Base-by-base conservation (phyloP, 768 basidiomycete species). In the Mycena venus region DNA sequence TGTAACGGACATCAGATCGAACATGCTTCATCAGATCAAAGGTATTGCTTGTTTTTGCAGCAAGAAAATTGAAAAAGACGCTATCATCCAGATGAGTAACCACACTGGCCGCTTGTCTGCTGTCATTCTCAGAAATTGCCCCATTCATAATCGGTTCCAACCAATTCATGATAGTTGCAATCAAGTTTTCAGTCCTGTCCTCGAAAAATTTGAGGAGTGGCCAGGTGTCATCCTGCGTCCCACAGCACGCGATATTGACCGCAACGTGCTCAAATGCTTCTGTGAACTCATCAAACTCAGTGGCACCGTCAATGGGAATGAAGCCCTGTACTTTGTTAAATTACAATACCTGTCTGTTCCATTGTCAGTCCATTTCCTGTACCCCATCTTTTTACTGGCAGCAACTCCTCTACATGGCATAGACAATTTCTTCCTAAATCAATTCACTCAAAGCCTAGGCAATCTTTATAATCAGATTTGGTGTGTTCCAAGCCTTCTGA, bases 111-210 rank as follows among this genome's bases (percentile, higher is more conserved):
- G 76, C 21, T 58, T 81, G 79, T 68, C 77, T 80, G 4, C 76
- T 75, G 2, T 70, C 77, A 71, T 83, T 84, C 25, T 81, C 74
- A 15, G 82, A 78, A 49, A 89, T 38, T 2, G 85, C 84, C 5
- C 80, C 80, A 51, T 81, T 75, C 15, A 89, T 84, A 32, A 89
- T 79, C 8, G 88, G 88, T 34, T 88, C 85, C 7, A 88, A 63
- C 83, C 83, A 88, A 21, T 79, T 79, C 70, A 83, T 79, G 67
- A 74, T 62, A 7, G 68, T 68, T 19, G 58, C 60, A 27, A 63
- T 69, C 15, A 36, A 61, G 11, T 42, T 53, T 42, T 74, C 67
- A 3, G 73, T 74, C n/a, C 64, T 64, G 60, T 74, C 73, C 36
- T 44, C 38, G 14, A 74, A 74, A 14, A 74, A 21, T 31, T 74